Percentiles rank a stretch among this genome's conserved stretches.
Evolutionary conservation across 2,329 filamentous ascomycete genomes (phyloP).

Genomic region (Aspergillus quadrilineatus): DNA sequence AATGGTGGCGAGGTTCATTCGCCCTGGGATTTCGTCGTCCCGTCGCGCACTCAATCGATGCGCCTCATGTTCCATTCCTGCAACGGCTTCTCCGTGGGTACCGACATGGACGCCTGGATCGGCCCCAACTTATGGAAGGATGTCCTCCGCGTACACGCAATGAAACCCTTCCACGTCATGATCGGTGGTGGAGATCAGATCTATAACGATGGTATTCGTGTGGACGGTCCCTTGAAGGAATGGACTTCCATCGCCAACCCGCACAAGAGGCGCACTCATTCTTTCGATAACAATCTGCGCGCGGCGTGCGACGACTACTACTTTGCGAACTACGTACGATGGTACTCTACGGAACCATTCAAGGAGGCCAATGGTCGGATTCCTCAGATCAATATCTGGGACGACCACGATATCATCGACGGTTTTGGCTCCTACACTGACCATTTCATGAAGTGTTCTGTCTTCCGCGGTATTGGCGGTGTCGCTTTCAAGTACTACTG

Average conservation of each 20-base stretch:
- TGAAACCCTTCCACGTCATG: constrained; percentile 66
- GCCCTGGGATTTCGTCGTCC: constrained; percentile 56
- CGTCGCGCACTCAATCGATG: constrained; percentile 62
- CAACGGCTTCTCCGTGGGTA: constrained; percentile 67
- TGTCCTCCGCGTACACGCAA: constrained; percentile 59
- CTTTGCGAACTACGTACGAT: constrained; percentile 60
- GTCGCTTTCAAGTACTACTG: constrained; percentile 61
- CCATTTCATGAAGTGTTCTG: constrained; percentile 64
- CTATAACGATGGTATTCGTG: constrained; percentile 75
- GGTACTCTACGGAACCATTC: constrained; percentile 70
- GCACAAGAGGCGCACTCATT: constrained; percentile 57
- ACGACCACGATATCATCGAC: constrained; percentile 66
- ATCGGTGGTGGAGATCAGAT: constrained; percentile 90
- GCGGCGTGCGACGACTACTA: constrained; percentile 62
- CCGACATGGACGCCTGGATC: constrained; percentile 62
- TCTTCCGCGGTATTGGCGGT: constrained; percentile 65
- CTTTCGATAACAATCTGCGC: constrained; percentile 65
- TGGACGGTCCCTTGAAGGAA: constrained; percentile 71
- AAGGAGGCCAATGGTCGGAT: constrained; percentile 61
- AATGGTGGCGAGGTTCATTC: constrained; percentile 56
- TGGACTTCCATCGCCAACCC: constrained; percentile 64
- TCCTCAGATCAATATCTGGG: constrained; percentile 65
- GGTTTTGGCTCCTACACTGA: constrained; percentile 67
- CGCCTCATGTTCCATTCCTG: constrained; percentile 69
- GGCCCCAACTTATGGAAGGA: constrained; percentile 65